Percentiles rank a stretch among this genome's conserved stretches.
Evolutionary conservation across 78 protist genomes (phyloP).

Genomic region (Dictyostelium citrinum): DNA sequence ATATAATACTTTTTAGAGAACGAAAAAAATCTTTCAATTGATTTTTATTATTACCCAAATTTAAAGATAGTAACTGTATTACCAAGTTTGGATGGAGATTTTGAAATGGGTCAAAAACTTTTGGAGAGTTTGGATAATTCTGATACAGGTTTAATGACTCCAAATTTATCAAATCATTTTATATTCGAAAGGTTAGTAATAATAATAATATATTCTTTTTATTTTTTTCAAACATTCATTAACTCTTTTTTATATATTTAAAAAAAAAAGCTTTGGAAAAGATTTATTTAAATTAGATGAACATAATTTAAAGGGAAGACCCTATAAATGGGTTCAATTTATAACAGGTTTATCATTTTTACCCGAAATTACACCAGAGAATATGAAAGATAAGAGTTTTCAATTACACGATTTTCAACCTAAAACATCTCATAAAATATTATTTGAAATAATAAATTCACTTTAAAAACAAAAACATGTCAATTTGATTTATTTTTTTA

Average conservation of each 20-base stretch:
- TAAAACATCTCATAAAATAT: conserved; percentile 44
- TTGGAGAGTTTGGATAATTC: conserved; percentile 12
- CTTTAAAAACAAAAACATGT: not conserved
- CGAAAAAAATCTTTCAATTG: not conserved
- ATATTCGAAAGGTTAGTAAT: not conserved
- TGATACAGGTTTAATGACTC: conserved; percentile 53
- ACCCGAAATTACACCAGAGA: conserved; percentile 20
- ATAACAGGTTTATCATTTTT: conserved; percentile 52
- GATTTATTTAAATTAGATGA: conserved; percentile 3
- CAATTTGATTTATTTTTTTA: no score
- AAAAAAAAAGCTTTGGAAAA: not conserved
- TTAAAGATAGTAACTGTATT: conserved; percentile 46
- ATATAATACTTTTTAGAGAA: not conserved
- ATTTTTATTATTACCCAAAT: conserved; percentile 64
- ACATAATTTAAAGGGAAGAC: conserved; percentile 32
- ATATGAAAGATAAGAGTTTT: not conserved
- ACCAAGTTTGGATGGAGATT: not conserved
- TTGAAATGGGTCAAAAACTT: not conserved
- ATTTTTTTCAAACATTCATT: not conserved
- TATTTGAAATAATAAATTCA: not conserved
- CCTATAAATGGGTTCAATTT: conserved; percentile 66
- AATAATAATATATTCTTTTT: no score
- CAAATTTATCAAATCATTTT: conserved; percentile 46
- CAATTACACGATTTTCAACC: conserved; percentile 49
- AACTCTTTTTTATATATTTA: not conserved